Conservation (phyloP, 495 filamentous ascomycete species). For the Hypoxylon crocopeplum region DNA sequence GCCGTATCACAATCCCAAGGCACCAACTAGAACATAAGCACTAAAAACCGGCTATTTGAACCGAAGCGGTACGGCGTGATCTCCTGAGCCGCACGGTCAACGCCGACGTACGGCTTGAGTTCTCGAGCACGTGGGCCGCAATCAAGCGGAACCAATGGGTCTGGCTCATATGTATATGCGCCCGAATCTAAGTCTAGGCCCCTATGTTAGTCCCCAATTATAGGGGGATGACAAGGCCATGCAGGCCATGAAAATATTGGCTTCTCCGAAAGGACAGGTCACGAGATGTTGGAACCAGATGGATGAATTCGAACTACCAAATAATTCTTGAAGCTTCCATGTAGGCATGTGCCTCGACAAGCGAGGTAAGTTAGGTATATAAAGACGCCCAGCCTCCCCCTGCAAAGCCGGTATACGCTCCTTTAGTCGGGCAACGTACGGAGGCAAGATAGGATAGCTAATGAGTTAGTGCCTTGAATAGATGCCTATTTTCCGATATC, state of each 20-base stretch:
- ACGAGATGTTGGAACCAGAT: neutral
- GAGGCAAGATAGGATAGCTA: neutral
- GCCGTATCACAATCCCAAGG: constrained; percentile 17
- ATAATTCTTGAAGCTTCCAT: neutral
- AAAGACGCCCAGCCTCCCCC: neutral
- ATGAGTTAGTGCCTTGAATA: neutral
- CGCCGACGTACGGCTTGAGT: neutral
- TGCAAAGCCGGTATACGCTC: neutral
- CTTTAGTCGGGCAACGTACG: neutral
- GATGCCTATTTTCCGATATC: neutral
- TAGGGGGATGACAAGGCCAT: neutral
- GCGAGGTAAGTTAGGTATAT: neutral
- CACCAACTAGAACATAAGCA: constrained; percentile 18
- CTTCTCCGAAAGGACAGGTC: neutral
- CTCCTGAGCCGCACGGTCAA: constrained; percentile 13
- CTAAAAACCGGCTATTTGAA: constrained; percentile 17
- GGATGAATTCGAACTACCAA: neutral
- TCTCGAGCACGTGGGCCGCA: constrained; percentile 21
- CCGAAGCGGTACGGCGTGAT: constrained; percentile 5
- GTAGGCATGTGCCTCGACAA: neutral
- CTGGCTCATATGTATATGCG: neutral
- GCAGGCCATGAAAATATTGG: neutral
- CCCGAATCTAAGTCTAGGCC: constrained; percentile 11
- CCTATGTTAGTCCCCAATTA: constrained; percentile 1
- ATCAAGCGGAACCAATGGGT: constrained; percentile 1